Evolutionary conservation across 177 flowering plant species (phyloP).

Genomic region (Vitis hybrid): DNA sequence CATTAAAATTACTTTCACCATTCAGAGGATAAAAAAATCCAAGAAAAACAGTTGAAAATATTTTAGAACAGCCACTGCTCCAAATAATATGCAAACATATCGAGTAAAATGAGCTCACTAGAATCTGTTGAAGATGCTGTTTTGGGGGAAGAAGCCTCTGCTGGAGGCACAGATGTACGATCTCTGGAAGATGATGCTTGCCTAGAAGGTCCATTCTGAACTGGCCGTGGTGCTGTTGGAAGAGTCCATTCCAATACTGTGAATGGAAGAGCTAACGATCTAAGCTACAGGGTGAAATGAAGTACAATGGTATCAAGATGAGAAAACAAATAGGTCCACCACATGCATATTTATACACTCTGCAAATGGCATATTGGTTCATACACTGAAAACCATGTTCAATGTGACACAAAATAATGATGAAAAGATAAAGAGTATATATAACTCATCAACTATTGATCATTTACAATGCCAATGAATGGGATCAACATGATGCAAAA

Average conservation of each 20-base stretch:
- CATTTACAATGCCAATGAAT: too few relatives aligned
- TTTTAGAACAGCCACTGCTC: background rate
- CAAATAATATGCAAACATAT: background rate
- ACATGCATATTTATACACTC: too few relatives aligned
- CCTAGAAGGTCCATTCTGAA: conserved; percentile 51
- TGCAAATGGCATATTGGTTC: too few relatives aligned
- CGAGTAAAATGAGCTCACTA: conserved; percentile 51
- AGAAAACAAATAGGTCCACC: background rate
- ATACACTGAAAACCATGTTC: too few relatives aligned
- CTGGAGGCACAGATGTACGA: conserved; percentile 26
- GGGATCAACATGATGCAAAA: too few relatives aligned
- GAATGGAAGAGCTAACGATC: conserved; percentile 99
- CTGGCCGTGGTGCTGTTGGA: conserved; percentile 84
- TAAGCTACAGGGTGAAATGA: conserved; percentile 74
- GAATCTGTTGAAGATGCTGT: conserved; percentile 55
- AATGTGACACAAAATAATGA: too few relatives aligned
- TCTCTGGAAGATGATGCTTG: conserved; percentile 58
- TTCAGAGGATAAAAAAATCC: background rate
- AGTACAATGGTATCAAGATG: conserved; percentile 24
- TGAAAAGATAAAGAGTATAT: background rate
- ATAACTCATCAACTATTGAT: too few relatives aligned
- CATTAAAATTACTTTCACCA: conserved; percentile 9
- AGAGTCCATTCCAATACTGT: conserved; percentile 99
- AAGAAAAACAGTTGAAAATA: background rate
- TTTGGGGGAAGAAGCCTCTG: conserved; percentile 41